Evolutionary conservation across 352 stramenopile genomes (phyloP).

Genomic region (Globisporangium camurandrum): DNA sequence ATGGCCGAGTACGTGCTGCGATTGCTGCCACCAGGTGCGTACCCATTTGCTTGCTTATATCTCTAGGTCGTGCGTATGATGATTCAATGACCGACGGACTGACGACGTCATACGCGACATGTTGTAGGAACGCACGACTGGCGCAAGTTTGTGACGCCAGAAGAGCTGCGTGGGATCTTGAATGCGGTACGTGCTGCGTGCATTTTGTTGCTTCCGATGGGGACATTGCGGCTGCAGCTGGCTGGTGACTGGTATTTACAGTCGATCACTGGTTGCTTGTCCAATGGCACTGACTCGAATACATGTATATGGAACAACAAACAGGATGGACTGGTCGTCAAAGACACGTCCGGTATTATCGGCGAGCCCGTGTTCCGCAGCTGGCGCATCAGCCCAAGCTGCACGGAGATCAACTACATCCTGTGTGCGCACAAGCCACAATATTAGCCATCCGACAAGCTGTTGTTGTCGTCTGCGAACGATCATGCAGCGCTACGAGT

Average conservation of each 20-base stretch:
- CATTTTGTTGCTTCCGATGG: neutral
- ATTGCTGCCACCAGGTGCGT: constrained; percentile 53
- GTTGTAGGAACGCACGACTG: constrained; percentile 69
- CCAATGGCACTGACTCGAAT: neutral
- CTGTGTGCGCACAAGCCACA: constrained; percentile 62
- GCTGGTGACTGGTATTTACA: neutral
- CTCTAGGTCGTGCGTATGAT: too few species aligned
- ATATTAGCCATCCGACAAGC: constrained; percentile 12
- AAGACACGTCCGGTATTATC: constrained; percentile 74
- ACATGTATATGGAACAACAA: neutral
- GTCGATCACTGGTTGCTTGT: neutral
- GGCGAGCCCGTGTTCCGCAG: constrained; percentile 64
- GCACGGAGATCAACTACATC: constrained; percentile 81
- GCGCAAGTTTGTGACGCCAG: constrained; percentile 76
- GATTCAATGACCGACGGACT: too few species aligned
- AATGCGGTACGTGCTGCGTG: constrained; percentile 23
- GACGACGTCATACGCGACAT: too few species aligned
- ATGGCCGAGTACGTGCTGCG: constrained; percentile 70
- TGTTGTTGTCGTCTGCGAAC: too few species aligned
- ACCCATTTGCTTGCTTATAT: neutral
- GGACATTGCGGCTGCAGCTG: too few species aligned
- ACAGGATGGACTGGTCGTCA: constrained; percentile 41
- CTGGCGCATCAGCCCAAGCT: constrained; percentile 68
- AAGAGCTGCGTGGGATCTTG: constrained; percentile 51
- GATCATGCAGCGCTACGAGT: too few species aligned